These are phyloP conservation scores for Backusella psychrophila DNA, from an alignment of 192 early-diverging fungal species.

Conservation along the genomic window DNA sequence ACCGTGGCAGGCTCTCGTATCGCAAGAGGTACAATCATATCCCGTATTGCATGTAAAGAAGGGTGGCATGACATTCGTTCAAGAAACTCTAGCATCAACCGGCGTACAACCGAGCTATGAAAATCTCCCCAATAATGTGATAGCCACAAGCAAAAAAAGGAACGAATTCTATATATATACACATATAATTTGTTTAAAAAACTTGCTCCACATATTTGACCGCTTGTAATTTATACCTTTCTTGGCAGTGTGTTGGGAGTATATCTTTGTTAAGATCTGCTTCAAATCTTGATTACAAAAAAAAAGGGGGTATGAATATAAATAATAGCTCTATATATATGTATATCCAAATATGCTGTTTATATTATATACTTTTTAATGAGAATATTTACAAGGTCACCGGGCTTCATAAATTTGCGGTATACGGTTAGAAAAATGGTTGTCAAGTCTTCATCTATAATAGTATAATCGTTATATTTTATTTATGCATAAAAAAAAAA, in stretches of 20 bases:
- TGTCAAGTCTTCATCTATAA: conserved; percentile 28
- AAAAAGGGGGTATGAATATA: not conserved
- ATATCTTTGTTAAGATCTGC: not conserved
- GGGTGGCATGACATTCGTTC: conserved; percentile 16
- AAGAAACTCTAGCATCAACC: conserved; percentile 17
- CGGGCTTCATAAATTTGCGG: conserved; percentile 37
- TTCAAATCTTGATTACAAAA: conserved; percentile 13
- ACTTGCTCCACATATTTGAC: not conserved
- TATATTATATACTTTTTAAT: conserved; percentile 21
- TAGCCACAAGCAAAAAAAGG: conserved; percentile 30
- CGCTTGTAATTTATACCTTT: conserved; percentile 9
- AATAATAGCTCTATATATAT: not conserved
- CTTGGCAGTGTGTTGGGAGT: conserved; percentile 20
- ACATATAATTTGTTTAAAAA: not conserved
- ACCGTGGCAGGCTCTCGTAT: conserved; percentile 18
- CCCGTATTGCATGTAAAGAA: conserved; percentile 19
- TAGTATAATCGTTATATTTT: not conserved
- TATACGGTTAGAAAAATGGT: conserved; percentile 36
- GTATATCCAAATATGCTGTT: not conserved
- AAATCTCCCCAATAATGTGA: conserved; percentile 40
- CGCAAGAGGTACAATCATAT: conserved; percentile 23
- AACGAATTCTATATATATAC: conserved; percentile 25
- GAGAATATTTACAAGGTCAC: conserved; percentile 25
- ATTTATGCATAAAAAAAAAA: not conserved
- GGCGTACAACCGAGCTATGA: conserved; percentile 16